Conservation (phyloP, 176 grass and related monocot species). For the Panicum miliaceum region DNA sequence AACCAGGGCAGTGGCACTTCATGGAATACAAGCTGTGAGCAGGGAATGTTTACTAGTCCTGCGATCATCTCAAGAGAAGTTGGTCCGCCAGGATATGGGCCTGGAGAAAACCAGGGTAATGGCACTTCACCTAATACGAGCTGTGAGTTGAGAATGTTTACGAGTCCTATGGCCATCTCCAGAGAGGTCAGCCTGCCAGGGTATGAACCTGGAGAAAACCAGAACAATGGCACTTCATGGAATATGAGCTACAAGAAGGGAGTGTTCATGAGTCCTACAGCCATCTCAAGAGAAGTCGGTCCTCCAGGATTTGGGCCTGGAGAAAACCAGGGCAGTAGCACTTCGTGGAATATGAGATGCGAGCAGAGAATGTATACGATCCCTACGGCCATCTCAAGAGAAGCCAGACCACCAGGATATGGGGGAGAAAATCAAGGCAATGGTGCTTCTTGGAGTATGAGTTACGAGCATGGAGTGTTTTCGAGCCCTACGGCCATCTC, state of each 20-base stretch:
- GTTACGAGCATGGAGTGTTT: slow-evolving; percentile 9
- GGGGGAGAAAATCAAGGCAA: neutral
- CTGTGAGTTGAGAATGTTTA: slow-evolving; percentile 3
- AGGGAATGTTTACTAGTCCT: slow-evolving; percentile 1
- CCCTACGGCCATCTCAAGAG: neutral
- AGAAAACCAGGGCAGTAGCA: neutral
- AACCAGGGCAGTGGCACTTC: neutral
- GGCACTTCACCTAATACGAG: slow-evolving; percentile 3
- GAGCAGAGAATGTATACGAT: neutral
- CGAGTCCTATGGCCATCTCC: slow-evolving; percentile 6
- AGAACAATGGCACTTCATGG: neutral
- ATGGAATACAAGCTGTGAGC: slow-evolving; percentile 10
- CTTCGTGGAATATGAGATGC: slow-evolving; percentile 4
- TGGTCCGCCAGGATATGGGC: slow-evolving; percentile 16
- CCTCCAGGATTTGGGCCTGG: slow-evolving; percentile 9
- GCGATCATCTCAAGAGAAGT: slow-evolving; percentile 5
- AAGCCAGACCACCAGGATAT: neutral
- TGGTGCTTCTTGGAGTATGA: neutral
- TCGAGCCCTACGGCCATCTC: neutral
- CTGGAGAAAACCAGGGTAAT: slow-evolving; percentile 30
- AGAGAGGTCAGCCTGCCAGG: slow-evolving; percentile 18
- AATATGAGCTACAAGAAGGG: neutral
- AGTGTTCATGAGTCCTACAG: neutral
- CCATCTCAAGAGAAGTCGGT: neutral
- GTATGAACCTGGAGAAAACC: neutral